Conservation (phyloP, 2,329 filamentous ascomycete genomes). For the Pseudocercospora macadamiae region DNA sequence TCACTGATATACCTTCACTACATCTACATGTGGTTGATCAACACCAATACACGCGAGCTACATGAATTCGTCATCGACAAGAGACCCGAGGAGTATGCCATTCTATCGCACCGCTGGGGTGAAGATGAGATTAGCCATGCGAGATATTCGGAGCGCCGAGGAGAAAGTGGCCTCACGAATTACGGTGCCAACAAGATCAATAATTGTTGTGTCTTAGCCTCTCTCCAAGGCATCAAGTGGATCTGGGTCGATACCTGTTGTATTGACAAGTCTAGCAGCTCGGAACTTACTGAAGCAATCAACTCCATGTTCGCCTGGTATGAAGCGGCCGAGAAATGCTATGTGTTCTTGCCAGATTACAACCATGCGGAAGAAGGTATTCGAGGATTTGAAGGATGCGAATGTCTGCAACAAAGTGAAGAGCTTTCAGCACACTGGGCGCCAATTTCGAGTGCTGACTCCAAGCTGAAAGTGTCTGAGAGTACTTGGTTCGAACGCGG, state of each 20-base stretch:
- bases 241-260: background rate
- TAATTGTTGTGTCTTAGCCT: background rate
- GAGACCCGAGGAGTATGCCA: conserved; percentile 18
- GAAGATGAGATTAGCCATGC: conserved; percentile 7
- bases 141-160: too few species aligned
- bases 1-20: too few species aligned
- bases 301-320: background rate
- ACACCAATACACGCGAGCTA: conserved; percentile 10
- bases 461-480: background rate
- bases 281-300: background rate
- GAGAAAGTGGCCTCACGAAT: too few species aligned
- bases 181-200: background rate
- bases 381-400: background rate
- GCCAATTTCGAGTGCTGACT: too few species aligned
- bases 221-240: background rate
- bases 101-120: conserved; percentile 18
- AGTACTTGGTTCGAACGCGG: background rate
- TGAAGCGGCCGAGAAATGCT: background rate
- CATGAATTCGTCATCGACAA: conserved; percentile 13
- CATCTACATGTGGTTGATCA: conserved; percentile 13
- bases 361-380: background rate
- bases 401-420: background rate
- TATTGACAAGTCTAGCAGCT: background rate
- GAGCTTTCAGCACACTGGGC: background rate
- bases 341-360: background rate